Evolutionary conservation across 2,329 filamentous ascomycete genomes (phyloP).

Genomic region (Dactylellina leptospora): DNA sequence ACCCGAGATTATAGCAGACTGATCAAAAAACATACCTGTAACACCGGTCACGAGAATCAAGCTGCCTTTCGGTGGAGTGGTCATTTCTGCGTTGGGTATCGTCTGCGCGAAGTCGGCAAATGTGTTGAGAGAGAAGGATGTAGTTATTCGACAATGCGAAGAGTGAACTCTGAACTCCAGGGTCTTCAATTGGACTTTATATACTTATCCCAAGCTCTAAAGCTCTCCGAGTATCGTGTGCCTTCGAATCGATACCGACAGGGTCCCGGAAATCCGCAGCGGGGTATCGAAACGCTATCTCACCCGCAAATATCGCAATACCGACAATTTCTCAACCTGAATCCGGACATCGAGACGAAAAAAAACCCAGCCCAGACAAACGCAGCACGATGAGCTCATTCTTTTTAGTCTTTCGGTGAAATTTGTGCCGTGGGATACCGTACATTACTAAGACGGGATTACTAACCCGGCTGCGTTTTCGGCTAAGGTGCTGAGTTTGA

Average conservation of each 20-base stretch:
- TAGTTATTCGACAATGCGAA: neutral
- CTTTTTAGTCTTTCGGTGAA: conserved; percentile 35
- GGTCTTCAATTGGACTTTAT: conserved; percentile 11
- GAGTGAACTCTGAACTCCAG: neutral
- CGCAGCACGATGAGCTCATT: neutral
- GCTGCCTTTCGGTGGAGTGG: conserved; percentile 46
- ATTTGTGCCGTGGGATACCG: conserved; percentile 52
- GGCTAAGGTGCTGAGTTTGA: too few species aligned
- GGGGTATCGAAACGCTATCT: conserved; percentile 24
- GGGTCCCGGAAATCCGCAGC: too few species aligned
- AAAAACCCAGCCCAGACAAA: neutral
- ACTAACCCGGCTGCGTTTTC: conserved; percentile 17
- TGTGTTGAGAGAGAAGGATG: neutral
- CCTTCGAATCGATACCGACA: neutral
- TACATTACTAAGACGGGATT: conserved; percentile 32
- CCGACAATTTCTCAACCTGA: neutral
- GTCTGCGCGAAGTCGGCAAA: neutral
- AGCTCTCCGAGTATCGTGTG: neutral
- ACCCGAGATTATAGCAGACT: neutral
- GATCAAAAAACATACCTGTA: conserved; percentile 19
- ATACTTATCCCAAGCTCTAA: neutral
- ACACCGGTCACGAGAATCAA: conserved; percentile 51
- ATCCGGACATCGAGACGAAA: conserved; percentile 32
- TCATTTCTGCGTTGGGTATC: conserved; percentile 42
- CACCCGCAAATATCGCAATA: conserved; percentile 28